Conservation (phyloP, 129 eudicot species). For the Scalesia atractyloides region DNA sequence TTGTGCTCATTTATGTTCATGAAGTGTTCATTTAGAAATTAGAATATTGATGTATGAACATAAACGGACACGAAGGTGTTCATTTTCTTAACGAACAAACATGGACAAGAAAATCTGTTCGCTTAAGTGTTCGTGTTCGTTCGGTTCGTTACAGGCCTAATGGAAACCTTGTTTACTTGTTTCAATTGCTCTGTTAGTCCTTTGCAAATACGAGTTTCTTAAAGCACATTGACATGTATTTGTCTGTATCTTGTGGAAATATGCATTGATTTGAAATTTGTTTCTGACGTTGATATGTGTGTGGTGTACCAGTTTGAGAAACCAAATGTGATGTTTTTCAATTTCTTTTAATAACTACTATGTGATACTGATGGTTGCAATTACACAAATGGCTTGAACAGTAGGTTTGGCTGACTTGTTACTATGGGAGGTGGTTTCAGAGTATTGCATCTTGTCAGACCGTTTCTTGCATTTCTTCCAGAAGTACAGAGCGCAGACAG, state of each 20-base stretch:
- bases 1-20: no score
- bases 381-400: constrained; percentile 1
- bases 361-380: constrained; percentile 20
- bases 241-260: constrained; percentile 7
- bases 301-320: background rate
- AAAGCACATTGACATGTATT: background rate
- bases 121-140: background rate
- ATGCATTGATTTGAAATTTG: background rate
- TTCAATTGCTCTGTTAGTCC: constrained; percentile 1
- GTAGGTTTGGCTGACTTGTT: constrained; percentile 21
- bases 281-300: background rate
- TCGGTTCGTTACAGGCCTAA: background rate
- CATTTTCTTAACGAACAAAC: no score
- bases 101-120: no score
- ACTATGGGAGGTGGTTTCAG: constrained; percentile 60
- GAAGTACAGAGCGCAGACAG: constrained; percentile 56
- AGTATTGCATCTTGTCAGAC: constrained; percentile 56
- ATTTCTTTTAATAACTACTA: background rate
- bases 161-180: background rate
- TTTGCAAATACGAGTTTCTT: background rate
- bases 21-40: no score
- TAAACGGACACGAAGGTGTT: no score
- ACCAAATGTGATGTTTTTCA: background rate
- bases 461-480: constrained; percentile 52
- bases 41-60: no score